Conservation (phyloP, 306 rosid species). For the Parietaria judaica region DNA sequence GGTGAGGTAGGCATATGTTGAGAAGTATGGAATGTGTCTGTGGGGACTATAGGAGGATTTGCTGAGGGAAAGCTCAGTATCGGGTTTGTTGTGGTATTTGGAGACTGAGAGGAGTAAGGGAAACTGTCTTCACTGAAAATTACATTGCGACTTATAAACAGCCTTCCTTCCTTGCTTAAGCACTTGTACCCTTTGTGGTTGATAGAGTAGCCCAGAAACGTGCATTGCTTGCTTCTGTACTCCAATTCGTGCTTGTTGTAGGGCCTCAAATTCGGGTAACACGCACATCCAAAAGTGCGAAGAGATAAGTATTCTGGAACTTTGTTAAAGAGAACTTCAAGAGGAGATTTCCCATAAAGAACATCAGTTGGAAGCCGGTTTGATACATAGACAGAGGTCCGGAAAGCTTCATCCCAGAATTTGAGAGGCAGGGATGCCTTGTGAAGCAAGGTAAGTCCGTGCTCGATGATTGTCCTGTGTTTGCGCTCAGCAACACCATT, state of each 20-base stretch:
- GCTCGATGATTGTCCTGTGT: background rate
- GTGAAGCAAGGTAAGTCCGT: background rate
- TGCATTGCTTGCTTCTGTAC: background rate
- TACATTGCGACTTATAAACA: background rate
- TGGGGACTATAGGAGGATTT: background rate
- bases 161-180: background rate
- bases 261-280: background rate
- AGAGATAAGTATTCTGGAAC: background rate
- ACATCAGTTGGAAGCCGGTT: background rate
- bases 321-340: background rate
- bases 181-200: background rate
- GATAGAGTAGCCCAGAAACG: background rate
- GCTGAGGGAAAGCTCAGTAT: background rate
- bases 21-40: background rate
- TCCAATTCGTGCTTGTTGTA: background rate
- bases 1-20: no score
- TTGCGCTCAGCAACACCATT: background rate
- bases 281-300: background rate
- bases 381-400: background rate
- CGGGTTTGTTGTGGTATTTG: no score
- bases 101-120: no score
- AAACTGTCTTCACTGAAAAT: background rate
- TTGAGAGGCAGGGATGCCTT: background rate
- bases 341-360: background rate
- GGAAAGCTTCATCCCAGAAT: background rate